Evolutionary conservation across 2,329 filamentous ascomycete genomes (phyloP).

Genomic region (Colletotrichum abscissum): DNA sequence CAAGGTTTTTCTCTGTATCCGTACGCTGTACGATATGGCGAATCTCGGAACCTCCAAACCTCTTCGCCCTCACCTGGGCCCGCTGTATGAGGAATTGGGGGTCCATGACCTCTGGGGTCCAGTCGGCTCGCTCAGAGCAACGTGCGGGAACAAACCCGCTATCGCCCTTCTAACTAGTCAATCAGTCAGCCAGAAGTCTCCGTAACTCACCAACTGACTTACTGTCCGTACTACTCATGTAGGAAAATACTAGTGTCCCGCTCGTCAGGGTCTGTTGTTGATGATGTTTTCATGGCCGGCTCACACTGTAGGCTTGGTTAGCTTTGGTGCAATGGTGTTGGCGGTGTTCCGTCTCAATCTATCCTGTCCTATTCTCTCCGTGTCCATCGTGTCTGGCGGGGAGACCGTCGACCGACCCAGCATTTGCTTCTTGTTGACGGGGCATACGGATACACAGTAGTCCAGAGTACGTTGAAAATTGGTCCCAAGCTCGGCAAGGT

Average conservation of each 20-base stretch:
- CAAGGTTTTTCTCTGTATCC: background rate
- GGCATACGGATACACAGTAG: too few relatives aligned
- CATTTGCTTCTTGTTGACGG: background rate
- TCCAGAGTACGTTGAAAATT: background rate
- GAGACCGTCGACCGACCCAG: conserved; percentile 17
- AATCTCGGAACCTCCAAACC: background rate
- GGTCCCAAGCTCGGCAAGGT: conserved; percentile 1
- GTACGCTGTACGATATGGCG: background rate
- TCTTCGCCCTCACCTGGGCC: background rate
- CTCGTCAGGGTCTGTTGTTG: conserved; percentile 15
- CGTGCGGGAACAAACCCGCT: background rate
- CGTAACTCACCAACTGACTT: too few relatives aligned
- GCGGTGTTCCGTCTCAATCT: background rate
- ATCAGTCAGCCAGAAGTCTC: too few relatives aligned
- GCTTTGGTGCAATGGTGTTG: conserved; percentile 6
- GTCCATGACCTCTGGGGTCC: conserved; percentile 1
- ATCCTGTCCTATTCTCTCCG: background rate
- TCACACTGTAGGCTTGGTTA: conserved; percentile 14
- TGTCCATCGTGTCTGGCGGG: background rate
- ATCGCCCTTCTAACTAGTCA: too few relatives aligned
- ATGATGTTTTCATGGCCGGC: conserved; percentile 3
- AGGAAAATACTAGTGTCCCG: background rate
- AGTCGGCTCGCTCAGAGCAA: conserved; percentile 15
- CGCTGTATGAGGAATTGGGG: conserved; percentile 7
- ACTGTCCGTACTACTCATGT: background rate